phyloP scores from a whole-genome alignment of 768 basidiomycete genomes.

The Amanita muscaria region DNA sequence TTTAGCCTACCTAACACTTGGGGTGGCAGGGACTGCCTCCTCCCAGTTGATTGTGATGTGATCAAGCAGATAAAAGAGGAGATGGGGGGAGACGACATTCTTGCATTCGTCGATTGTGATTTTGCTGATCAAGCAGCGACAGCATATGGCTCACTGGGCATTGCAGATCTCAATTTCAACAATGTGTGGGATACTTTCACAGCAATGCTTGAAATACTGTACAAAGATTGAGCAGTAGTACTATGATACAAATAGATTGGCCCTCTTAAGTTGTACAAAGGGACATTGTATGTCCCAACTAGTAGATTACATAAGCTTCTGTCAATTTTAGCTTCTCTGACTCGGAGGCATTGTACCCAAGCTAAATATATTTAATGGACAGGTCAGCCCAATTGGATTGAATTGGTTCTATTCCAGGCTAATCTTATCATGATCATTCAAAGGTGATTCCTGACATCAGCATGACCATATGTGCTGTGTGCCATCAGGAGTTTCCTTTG shows the following conservation, averaged over 20 bases:
- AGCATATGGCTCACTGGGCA: slow-evolving; percentile 7
- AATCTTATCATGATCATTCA: no score
- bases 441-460: no score
- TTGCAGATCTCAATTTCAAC: slow-evolving; percentile 9
- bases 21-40: neutral
- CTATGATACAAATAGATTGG: neutral
- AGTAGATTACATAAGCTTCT: no score
- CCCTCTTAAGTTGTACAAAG: no score
- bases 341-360: no score
- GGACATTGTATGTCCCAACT: neutral
- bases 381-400: neutral
- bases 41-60: neutral
- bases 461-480: neutral
- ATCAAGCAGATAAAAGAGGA: neutral
- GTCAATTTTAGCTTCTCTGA: neutral
- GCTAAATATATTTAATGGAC: neutral
- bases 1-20: slow-evolving; percentile 7
- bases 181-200: slow-evolving; percentile 14
- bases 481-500: neutral
- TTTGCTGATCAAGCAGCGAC: slow-evolving; percentile 8
- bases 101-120: slow-evolving; percentile 9
- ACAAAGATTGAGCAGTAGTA: no score
- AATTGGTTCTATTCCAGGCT: slow-evolving; percentile 1
- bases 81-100: slow-evolving; percentile 6
- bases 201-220: slow-evolving; percentile 8